These are phyloP conservation scores for Larix sibirica DNA, from an alignment of 83 land plant genomes.

Conservation along the genomic window DNA sequence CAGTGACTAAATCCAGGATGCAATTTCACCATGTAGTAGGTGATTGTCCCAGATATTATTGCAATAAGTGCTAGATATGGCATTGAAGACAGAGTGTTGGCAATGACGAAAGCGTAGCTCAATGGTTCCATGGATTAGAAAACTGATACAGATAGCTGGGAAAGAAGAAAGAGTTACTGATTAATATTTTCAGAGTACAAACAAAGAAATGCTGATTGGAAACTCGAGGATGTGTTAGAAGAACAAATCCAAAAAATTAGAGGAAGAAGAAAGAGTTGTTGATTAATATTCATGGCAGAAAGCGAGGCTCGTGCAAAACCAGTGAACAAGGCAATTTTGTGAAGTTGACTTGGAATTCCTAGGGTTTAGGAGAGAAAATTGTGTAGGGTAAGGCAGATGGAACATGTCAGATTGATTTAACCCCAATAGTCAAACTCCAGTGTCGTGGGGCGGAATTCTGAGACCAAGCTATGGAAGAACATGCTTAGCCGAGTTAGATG, in stretches of 20 bases:
- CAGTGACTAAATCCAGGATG: constrained; percentile 45
- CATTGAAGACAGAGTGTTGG: constrained; percentile 68
- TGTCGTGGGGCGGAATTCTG: background rate
- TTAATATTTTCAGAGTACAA: too few species aligned
- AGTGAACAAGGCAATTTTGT: background rate
- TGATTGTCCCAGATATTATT: constrained; percentile 34
- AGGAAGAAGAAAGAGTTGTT: too few species aligned
- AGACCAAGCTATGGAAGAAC: background rate
- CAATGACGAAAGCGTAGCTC: constrained; percentile 30
- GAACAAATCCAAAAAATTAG: too few species aligned
- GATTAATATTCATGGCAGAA: too few species aligned
- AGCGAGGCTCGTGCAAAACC: too few species aligned
- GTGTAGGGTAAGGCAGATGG: background rate
- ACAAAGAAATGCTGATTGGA: too few species aligned
- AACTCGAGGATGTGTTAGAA: too few species aligned
- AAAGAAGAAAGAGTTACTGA: too few species aligned
- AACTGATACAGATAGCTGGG: too few species aligned
- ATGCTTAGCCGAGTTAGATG: background rate
- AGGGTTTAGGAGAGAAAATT: background rate
- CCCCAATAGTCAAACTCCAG: background rate
- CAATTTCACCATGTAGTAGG: constrained; percentile 56
- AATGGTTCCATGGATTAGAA: too few species aligned
- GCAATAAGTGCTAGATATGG: constrained; percentile 56
- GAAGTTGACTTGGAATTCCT: background rate
- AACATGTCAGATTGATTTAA: background rate